Evolutionary conservation across 768 basidiomycete genomes (phyloP), one percentile per base, ranked within the genome.

Genomic region (Gloeostereum incarnatum): DNA sequence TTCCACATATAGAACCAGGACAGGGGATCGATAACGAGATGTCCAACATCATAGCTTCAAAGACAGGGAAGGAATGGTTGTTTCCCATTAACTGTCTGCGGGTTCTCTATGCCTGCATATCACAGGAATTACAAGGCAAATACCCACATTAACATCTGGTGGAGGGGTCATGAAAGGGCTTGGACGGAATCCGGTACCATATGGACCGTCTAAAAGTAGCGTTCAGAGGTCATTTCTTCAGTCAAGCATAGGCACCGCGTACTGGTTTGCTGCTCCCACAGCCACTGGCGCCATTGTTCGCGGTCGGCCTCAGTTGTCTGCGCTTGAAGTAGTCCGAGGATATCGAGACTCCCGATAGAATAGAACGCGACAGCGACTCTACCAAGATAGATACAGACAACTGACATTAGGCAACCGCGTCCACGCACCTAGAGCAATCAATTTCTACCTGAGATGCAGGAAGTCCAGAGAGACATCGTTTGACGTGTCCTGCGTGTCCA

Each of bases 301-400:
- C 73, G 71, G 46, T 91, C 78, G 11, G 53, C 48, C 5, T 64
- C 53, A 6, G 54, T 68, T 1, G 68, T 68, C 45, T 72, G 73
- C 31, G 6, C 58, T 49, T 19, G 68, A 54, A 4, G 82, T 44
- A 61, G 53, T 2, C 69, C 77, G 7, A 91, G 67, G 21, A 98
- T 60, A 50, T 97, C 93, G 24, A 99, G 62, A 0, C 76, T 70
- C 0, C 90, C 83, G 14, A 98, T 62, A 48, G 85, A 90, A 55
- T 98, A 99, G 63, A 91, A 97, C 13, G 70, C 79, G 35, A 96
- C 54, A 3, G 87, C 88, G 51, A 94, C 64, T 51, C 93, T 96
- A 16, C 7, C 10, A 4, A 1, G 2, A 20, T 16, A 25, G 2
- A 14, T 3, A 3, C n/a, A 14, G 14, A 8, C 8, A 33, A 10